These are phyloP conservation scores for Mycena sanguinolenta DNA, from an alignment of 768 basidiomycete species.

Conservation along the genomic window DNA sequence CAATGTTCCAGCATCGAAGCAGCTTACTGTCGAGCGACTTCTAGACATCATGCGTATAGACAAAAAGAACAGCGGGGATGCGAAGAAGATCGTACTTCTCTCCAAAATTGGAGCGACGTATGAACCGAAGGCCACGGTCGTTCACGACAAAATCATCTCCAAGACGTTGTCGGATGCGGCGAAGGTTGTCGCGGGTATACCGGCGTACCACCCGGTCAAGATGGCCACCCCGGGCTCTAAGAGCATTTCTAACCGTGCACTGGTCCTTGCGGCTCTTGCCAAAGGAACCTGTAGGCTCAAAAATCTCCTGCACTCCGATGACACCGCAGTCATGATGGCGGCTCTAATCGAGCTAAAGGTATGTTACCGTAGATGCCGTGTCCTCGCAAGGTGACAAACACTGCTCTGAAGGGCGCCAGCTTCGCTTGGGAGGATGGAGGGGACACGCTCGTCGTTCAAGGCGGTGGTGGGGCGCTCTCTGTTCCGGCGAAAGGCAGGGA, in stretches of 20 bases:
- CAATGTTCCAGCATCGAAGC: constrained; percentile 75
- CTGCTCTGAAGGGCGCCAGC: constrained; percentile 76
- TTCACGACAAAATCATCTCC: constrained; percentile 84
- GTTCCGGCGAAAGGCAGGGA: constrained; percentile 87
- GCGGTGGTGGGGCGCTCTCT: constrained; percentile 84
- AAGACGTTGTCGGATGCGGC: constrained; percentile 87
- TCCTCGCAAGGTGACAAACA: neutral
- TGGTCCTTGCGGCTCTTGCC: constrained; percentile 93
- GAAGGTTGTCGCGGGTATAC: constrained; percentile 77
- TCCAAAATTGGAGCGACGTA: constrained; percentile 92
- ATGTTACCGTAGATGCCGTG: constrained; percentile 30
- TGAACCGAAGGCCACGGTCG: constrained; percentile 91
- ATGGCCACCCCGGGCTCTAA: constrained; percentile 98
- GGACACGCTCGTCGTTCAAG: constrained; percentile 92
- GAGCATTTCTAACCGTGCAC: constrained; percentile 94
- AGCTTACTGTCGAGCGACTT: constrained; percentile 83
- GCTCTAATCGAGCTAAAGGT: constrained; percentile 92
- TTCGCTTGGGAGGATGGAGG: constrained; percentile 98
- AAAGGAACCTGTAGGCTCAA: constrained; percentile 88
- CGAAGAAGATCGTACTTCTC: constrained; percentile 95
- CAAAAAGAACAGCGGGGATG: constrained; percentile 95
- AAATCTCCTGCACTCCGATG: constrained; percentile 96
- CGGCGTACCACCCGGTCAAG: constrained; percentile 66
- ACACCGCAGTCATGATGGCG: constrained; percentile 99
- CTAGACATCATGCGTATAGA: constrained; percentile 96